These are phyloP conservation scores for Thraustochytrium sp. DNA, from an alignment of 352 stramenopile genomes.

Conservation along the genomic window DNA sequence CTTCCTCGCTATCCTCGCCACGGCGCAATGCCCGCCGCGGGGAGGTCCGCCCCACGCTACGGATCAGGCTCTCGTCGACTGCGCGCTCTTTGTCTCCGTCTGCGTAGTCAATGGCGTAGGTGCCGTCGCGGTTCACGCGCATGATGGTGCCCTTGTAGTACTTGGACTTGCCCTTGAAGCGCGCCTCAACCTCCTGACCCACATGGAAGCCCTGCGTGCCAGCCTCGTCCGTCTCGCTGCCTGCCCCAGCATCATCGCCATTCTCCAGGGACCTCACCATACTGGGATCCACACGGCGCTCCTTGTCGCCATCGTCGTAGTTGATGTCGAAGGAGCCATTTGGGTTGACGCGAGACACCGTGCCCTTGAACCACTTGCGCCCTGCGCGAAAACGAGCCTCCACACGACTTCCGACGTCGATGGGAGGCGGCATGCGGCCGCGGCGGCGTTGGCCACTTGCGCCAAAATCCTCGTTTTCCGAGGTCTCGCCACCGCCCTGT, in stretches of 20 bases:
- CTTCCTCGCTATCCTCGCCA: not conserved
- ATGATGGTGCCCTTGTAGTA: conserved; percentile 70
- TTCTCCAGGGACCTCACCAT: not conserved
- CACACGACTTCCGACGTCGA: conserved; percentile 54
- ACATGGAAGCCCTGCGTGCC: no score
- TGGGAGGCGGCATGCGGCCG: no score
- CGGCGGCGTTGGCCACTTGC: conserved; percentile 57
- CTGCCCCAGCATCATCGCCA: not conserved
- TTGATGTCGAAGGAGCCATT: conserved; percentile 65
- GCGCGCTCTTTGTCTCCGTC: conserved; percentile 64
- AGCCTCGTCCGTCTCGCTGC: conserved; percentile 56
- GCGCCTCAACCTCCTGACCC: conserved; percentile 61
- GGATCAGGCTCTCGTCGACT: conserved; percentile 50
- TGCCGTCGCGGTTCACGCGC: conserved; percentile 60
- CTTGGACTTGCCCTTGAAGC: conserved; percentile 60
- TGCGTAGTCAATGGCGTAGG: conserved; percentile 68
- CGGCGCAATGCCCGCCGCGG: not conserved
- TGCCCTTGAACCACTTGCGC: conserved; percentile 65
- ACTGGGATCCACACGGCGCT: conserved; percentile 52
- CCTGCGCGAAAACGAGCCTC: conserved; percentile 63
- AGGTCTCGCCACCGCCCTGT: conserved; percentile 58
- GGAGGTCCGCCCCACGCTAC: conserved; percentile 35
- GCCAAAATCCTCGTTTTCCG: conserved; percentile 64
- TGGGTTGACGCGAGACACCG: conserved; percentile 57
- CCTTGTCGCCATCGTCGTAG: conserved; percentile 69